Evolutionary conservation across 75 land plant species (phyloP).

Genomic region (Adiantum capillusveneris): DNA sequence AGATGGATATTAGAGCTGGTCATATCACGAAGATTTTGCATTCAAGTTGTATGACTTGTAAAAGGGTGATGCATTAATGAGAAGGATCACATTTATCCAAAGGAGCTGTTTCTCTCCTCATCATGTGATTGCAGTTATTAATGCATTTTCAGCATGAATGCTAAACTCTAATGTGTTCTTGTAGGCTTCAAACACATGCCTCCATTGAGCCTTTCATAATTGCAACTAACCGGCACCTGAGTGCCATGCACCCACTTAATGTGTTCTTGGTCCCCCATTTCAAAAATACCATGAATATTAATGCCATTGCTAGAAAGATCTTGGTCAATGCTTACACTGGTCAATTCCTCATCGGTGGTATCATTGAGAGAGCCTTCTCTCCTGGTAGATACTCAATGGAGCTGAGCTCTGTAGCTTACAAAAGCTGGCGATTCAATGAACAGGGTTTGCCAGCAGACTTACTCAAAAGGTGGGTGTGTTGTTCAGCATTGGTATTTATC

Average conservation of each 20-base stretch:
- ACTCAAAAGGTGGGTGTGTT: slow-evolving; percentile 33
- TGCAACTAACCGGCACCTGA: slow-evolving; percentile 55
- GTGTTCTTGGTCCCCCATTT: slow-evolving; percentile 56
- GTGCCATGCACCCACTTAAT: slow-evolving; percentile 55
- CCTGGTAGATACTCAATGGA: slow-evolving; percentile 44
- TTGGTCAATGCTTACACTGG: slow-evolving; percentile 33
- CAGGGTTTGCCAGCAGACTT: slow-evolving; percentile 44
- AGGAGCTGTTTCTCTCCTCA: too few relatives aligned
- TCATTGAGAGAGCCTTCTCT: slow-evolving; percentile 31
- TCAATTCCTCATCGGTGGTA: slow-evolving; percentile 19
- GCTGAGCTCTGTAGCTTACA: slow-evolving; percentile 32
- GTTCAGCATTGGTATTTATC: background rate
- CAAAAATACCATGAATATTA: slow-evolving; percentile 56
- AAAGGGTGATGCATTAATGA: too few relatives aligned
- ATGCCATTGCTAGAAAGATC: slow-evolving; percentile 37
- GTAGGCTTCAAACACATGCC: slow-evolving; percentile 56
- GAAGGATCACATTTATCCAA: too few relatives aligned
- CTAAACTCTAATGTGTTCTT: too few relatives aligned
- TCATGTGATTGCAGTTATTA: too few relatives aligned
- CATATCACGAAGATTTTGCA: too few relatives aligned
- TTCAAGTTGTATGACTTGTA: too few relatives aligned
- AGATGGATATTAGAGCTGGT: too few relatives aligned
- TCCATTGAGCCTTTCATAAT: slow-evolving; percentile 48
- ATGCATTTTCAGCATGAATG: too few relatives aligned
- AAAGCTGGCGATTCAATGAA: slow-evolving; percentile 37